Conservation (phyloP, 2,329 filamentous ascomycete genomes). For the Leptographium lundbergii region DNA sequence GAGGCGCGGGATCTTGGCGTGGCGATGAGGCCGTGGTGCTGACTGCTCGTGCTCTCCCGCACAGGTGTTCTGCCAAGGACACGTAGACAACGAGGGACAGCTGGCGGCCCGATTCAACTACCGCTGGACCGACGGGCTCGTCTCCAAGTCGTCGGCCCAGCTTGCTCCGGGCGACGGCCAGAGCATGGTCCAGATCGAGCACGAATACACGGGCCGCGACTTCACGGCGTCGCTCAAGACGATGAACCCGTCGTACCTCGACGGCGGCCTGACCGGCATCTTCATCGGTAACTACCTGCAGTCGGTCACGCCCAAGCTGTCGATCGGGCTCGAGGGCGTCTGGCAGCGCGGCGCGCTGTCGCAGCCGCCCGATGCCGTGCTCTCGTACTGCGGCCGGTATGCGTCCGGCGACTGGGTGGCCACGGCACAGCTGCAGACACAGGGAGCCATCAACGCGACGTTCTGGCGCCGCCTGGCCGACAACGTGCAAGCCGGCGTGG, state of each 20-base stretch:
- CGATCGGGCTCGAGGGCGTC: conserved; percentile 81
- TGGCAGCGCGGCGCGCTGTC: conserved; percentile 81
- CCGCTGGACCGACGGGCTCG: conserved; percentile 63
- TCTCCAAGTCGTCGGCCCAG: conserved; percentile 81
- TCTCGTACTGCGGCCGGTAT: conserved; percentile 88
- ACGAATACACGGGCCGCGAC: conserved; percentile 87
- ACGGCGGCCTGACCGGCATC: conserved; percentile 88
- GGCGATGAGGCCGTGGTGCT: not conserved
- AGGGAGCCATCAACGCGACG: conserved; percentile 76
- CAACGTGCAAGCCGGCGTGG: conserved; percentile 90
- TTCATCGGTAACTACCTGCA: conserved; percentile 94
- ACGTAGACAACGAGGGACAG: conserved; percentile 82
- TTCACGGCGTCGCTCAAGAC: conserved; percentile 90
- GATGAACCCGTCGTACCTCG: conserved; percentile 86
- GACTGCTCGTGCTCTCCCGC: not conserved
- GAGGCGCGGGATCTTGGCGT: not conserved
- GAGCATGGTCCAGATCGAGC: conserved; percentile 86
- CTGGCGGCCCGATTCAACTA: conserved; percentile 87
- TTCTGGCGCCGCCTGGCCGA: conserved; percentile 93
- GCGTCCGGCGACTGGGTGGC: conserved; percentile 88
- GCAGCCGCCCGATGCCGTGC: conserved; percentile 77
- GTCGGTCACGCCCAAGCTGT: conserved; percentile 73
- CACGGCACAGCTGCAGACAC: conserved; percentile 76
- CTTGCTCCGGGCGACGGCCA: conserved; percentile 65
- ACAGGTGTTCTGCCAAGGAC: conserved; percentile 91